Percentiles rank a stretch among this genome's conserved stretches.
phyloP scores from a whole-genome alignment of 139 green algal species.

The Choricystis sp. region DNA sequence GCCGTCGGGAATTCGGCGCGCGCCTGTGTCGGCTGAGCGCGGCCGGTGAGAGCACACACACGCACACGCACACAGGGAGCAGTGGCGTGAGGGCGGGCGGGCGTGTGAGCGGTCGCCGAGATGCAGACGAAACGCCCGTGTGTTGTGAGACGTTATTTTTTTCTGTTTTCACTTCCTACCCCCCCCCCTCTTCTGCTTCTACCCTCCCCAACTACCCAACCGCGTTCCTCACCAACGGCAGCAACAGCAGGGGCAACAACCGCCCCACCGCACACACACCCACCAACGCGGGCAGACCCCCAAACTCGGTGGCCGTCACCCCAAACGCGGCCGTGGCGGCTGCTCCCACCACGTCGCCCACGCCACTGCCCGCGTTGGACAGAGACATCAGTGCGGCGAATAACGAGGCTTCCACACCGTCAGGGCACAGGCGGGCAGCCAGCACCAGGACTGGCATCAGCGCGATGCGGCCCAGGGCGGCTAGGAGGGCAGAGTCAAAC shows the following conservation, averaged over 20 bases:
- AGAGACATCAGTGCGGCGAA: conserved; percentile 79
- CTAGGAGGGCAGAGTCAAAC: conserved; percentile 65
- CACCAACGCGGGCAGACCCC: background rate
- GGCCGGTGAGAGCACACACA: too few relatives aligned
- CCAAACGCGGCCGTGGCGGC: background rate
- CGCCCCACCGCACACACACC: background rate
- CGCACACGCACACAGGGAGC: too few relatives aligned
- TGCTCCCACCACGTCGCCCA: background rate
- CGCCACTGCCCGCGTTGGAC: conserved; percentile 37
- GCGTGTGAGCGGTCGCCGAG: too few relatives aligned
- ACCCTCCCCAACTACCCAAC: too few relatives aligned
- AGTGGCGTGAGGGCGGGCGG: too few relatives aligned
- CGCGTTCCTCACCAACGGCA: background rate
- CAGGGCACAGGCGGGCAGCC: conserved; percentile 23
- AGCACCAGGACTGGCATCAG: conserved; percentile 87
- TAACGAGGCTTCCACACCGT: conserved; percentile 77
- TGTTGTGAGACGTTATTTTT: too few relatives aligned
- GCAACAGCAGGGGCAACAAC: background rate
- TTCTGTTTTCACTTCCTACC: too few relatives aligned
- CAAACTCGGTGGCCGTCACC: background rate
- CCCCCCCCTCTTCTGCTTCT: too few relatives aligned
- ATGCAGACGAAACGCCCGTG: too few relatives aligned
- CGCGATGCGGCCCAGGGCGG: conserved; percentile 40
- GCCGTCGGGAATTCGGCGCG: too few relatives aligned
- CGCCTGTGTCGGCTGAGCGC: too few relatives aligned